Evolutionary conservation across 805 yeast species (phyloP), one percentile per base, ranked within the genome.

Genomic region (Suhomyces sp.): DNA sequence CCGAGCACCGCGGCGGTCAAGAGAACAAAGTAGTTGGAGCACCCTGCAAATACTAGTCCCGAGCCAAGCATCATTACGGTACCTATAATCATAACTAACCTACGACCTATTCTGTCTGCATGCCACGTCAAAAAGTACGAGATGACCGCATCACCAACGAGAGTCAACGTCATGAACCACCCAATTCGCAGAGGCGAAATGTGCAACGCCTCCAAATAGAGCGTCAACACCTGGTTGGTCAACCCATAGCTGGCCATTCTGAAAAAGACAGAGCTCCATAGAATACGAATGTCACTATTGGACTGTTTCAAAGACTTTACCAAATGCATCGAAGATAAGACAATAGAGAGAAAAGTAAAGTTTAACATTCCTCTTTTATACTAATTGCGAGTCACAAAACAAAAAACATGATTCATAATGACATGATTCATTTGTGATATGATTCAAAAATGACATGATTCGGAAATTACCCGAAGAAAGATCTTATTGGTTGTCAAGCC

Each of bases 1-100:
- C 97, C 97, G 27, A 88, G 52, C 2, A 88, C 79, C 2, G 96
- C 94, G 7, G 94, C 94, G 2, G 76, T 21, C 19, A 90, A 69
- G 39, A 90, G 71, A 1, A 86, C 55, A 56, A 69, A 62, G 64
- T 75, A 89, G 57, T 80, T 80, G 31, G 80, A 74, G 53, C 75
- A 72, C 21, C 70, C 68, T n/a, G 85, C 80, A 64, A 90, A 90
- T 0, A 80, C 77, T 1, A 80, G 46, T 1, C 96, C 96, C 17
- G 94, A 78, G 0, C 72, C 55, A 3, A 80, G 59, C 96, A 90
- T 90, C 75, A 87, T 70, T 1, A 83, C 46, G 0, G 89, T 71
- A 0, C 96, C 94, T 4, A 76, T 60, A 0, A 79, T 58, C 77
- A 90, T 79, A 13, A 89, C 86, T 19, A 68, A 60, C 41, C 91